Conservation (phyloP, 2,329 filamentous ascomycete genomes). For the Colletotrichum spinosum region DNA sequence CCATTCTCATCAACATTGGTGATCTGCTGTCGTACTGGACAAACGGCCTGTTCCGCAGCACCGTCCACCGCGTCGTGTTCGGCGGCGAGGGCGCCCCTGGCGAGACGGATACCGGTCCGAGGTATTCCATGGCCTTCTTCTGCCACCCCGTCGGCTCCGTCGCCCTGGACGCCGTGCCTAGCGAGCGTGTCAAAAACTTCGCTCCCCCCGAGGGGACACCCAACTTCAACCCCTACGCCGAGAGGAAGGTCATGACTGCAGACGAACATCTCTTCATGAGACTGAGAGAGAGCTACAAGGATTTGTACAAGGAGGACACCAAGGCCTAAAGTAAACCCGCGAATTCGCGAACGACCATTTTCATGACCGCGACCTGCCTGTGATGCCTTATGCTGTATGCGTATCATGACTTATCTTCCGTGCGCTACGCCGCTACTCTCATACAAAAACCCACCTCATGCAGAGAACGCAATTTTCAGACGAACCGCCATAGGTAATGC, state of each 20-base stretch:
- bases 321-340: conserved; percentile 18
- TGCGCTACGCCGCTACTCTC: conserved; percentile 7
- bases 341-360: neutral
- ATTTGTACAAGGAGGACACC: conserved; percentile 61
- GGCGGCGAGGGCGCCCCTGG: conserved; percentile 44
- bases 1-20: conserved; percentile 83
- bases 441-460: conserved; percentile 12
- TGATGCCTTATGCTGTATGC: neutral
- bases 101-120: conserved; percentile 61
- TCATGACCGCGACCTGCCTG: neutral
- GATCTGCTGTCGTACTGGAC: conserved; percentile 87
- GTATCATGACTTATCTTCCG: neutral
- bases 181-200: conserved; percentile 63
- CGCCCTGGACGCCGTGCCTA: conserved; percentile 69
- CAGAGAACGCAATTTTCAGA: conserved; percentile 42
- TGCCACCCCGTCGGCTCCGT: conserved; percentile 70
- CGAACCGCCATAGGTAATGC: conserved; percentile 57
- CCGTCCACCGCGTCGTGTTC: conserved; percentile 90
- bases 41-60: conserved; percentile 85
- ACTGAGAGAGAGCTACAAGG: conserved; percentile 68
- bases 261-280: conserved; percentile 73
- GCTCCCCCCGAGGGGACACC: conserved; percentile 46
- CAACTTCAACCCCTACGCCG: conserved; percentile 60
- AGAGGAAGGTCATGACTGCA: conserved; percentile 70
- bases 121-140: conserved; percentile 77